Conservation (phyloP, 371 early-diverging fungal genomes). For the Conidiobolus coronatus region DNA sequence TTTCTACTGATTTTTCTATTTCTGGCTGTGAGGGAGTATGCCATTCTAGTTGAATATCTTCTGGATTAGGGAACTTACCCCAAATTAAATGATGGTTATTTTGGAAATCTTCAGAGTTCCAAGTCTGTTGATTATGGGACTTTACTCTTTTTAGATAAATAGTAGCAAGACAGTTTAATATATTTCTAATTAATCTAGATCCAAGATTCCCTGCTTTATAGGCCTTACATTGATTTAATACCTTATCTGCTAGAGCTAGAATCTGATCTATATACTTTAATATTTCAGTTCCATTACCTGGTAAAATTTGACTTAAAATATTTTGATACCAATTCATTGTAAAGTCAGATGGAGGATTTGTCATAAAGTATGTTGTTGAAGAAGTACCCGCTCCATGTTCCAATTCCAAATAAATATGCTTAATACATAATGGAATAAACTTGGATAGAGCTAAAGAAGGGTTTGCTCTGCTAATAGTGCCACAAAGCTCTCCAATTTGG, state of each 20-base stretch:
- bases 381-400: conserved; percentile 38
- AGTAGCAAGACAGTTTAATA: conserved; percentile 18
- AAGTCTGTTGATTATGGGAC: conserved; percentile 14
- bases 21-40: conserved; percentile 45
- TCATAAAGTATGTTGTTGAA: conserved; percentile 11
- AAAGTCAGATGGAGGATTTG: conserved; percentile 35
- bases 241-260: conserved; percentile 13
- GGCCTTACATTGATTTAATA: conserved; percentile 31
- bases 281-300: conserved; percentile 22
- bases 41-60: conserved; percentile 38
- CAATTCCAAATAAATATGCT: conserved; percentile 34
- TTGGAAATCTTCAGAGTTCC: conserved; percentile 7
- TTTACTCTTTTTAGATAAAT: conserved; percentile 25
- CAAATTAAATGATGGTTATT: conserved; percentile 30
- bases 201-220: conserved; percentile 49
- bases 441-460: conserved; percentile 23
- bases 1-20: conserved; percentile 11
- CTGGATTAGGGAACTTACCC: conserved; percentile 34
- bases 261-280: conserved; percentile 25
- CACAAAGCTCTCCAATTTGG: conserved; percentile 17
- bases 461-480: conserved; percentile 16
- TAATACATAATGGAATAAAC: conserved; percentile 31
- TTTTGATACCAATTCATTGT: conserved; percentile 59
- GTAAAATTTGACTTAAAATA: conserved; percentile 26
- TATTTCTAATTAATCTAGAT: conserved; percentile 23